Evolutionary conservation across 169 alveolate species (phyloP).

Genomic region (Cyclospora cayetanensis): DNA sequence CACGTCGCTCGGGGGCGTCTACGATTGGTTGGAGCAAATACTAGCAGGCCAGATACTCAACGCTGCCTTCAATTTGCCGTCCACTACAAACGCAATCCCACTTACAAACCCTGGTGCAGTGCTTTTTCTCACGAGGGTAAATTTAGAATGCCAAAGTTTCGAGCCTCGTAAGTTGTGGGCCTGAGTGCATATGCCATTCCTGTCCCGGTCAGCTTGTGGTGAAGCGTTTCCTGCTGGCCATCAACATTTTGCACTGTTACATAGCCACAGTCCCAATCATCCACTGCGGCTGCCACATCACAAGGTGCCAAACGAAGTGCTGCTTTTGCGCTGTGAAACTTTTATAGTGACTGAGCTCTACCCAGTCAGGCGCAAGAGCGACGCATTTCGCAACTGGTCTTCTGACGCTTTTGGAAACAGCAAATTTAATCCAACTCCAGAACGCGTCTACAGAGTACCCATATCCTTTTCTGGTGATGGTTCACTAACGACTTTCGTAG

Average conservation of each 20-base stretch:
- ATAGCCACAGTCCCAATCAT: neutral
- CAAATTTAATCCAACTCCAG: neutral
- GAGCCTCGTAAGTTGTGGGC: neutral
- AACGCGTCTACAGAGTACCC: slow-evolving; percentile 55
- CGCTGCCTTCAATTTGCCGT: slow-evolving; percentile 63
- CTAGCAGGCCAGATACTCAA: slow-evolving; percentile 55
- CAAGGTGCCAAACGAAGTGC: neutral
- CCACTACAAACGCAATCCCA: slow-evolving; percentile 51
- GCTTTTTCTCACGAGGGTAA: slow-evolving; percentile 20
- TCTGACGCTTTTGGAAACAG: slow-evolving; percentile 28
- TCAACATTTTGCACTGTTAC: neutral
- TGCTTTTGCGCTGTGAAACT: neutral
- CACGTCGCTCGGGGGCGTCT: slow-evolving; percentile 61
- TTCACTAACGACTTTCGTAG: neutral
- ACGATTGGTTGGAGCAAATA: slow-evolving; percentile 71
- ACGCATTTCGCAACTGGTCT: slow-evolving; percentile 20
- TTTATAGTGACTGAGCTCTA: slow-evolving; percentile 7
- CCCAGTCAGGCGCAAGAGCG: slow-evolving; percentile 45
- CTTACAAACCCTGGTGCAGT: slow-evolving; percentile 70
- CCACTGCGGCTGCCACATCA: neutral
- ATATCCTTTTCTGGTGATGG: slow-evolving; percentile 25
- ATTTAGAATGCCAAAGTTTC: slow-evolving; percentile 50
- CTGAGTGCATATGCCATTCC: neutral
- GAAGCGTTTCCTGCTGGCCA: neutral
- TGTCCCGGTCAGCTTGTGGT: too few species aligned